Base-by-base conservation (phyloP, 164 flowering plant genomes). In the Nymphaea thermarum region DNA sequence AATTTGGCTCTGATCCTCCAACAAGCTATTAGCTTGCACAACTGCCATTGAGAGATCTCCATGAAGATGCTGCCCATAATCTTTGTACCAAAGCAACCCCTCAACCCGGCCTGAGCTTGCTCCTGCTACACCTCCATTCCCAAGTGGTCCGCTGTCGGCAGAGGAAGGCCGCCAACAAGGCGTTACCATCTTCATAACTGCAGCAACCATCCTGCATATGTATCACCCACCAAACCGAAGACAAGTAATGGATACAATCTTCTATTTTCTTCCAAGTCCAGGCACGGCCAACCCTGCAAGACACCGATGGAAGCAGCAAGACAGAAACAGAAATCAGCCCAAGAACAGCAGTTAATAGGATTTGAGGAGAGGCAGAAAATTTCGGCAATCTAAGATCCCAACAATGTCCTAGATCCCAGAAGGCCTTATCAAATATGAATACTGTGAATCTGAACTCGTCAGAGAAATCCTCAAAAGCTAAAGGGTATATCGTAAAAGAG, bases 31-130 rank as follows among this genome's bases (percentile, higher is more conserved):
- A 12, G 97, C 96, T 75, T 89, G 97, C 69, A 91, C 74, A 4
- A 86, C 92, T 1, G 92, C 97, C 97, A 93, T 90, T 0, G 97
- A 93, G 68, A 87, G 89, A 65, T 93, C 96, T 3, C 98, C 98
- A 80, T 78, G 77, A 12, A 77, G 84, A 76, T 91, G 98, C 4
- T 61, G 71, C 14, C 97, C 98, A 2, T 66, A 84, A 79, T 91
- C 96, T 68, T 85, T 93, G 65, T 89, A 84, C 97, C 96, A 93
- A 76, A 81, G 75, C 42, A 91, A 74, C 43, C 96, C 96, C 68
- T 91, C 85, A 62, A 72, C 65, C 15, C 85, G 72, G 4, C 97
- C 64, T 3, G n/a, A 11, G 64, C 12, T 51, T 8, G 64, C 92
- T 68, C 59, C 74, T 3, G 66, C 70, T 43, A 84, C 90, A 42